Conservation (phyloP, 2,329 filamentous ascomycete genomes). For the Colletotrichum cereale region DNA sequence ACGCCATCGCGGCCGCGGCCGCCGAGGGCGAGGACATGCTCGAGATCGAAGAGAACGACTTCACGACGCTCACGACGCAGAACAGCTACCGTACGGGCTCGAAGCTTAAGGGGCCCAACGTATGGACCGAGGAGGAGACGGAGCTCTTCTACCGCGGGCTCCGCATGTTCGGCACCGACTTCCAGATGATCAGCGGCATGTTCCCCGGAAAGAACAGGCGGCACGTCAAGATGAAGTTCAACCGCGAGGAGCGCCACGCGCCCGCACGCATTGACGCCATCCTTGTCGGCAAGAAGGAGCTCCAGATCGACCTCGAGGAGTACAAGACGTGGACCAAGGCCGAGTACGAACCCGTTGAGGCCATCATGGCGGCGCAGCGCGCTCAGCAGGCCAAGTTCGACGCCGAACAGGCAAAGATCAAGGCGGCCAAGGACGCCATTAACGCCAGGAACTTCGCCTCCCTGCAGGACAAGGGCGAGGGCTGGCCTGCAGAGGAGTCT, state of each 20-base stretch:
- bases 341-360: slow-evolving; percentile 67
- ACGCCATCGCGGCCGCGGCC: slow-evolving; percentile 69
- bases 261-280: slow-evolving; percentile 73
- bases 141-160: slow-evolving; percentile 82
- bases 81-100: slow-evolving; percentile 73
- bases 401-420: slow-evolving; percentile 56
- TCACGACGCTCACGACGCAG: slow-evolving; percentile 78
- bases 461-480: slow-evolving; percentile 58
- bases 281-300: slow-evolving; percentile 70
- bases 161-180: slow-evolving; percentile 84
- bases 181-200: slow-evolving; percentile 82
- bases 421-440: slow-evolving; percentile 62
- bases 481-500: slow-evolving; percentile 38
- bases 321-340: slow-evolving; percentile 65
- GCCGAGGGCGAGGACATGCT: slow-evolving; percentile 65
- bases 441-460: slow-evolving; percentile 62
- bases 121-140: slow-evolving; percentile 79
- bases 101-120: slow-evolving; percentile 72
- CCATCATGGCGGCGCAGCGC: slow-evolving; percentile 67
- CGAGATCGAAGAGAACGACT: slow-evolving; percentile 81
- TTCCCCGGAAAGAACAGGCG: slow-evolving; percentile 79
- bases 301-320: slow-evolving; percentile 70
- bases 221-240: slow-evolving; percentile 86
- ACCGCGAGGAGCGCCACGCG: slow-evolving; percentile 79
- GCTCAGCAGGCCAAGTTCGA: slow-evolving; percentile 60